phyloP scores from a whole-genome alignment of 2,329 filamentous ascomycete genomes.

The Scedosporium apiospermum region DNA sequence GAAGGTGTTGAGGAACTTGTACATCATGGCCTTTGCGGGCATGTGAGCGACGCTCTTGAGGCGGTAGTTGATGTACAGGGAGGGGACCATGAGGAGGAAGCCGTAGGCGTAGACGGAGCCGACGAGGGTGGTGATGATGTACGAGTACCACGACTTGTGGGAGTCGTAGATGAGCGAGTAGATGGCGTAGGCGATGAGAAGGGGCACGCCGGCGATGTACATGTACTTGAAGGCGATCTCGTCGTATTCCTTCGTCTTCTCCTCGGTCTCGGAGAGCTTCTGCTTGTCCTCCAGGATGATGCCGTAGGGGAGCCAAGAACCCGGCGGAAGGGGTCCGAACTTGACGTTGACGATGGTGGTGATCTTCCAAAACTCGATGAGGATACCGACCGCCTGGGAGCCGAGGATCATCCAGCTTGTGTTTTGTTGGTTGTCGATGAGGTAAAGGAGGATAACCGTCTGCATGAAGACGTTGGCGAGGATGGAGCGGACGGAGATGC shows the following conservation, averaged over 20 bases:
- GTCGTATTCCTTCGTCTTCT: conserved; percentile 98
- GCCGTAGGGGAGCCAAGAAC: conserved; percentile 66
- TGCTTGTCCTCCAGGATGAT: conserved; percentile 94
- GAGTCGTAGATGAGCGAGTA: conserved; percentile 90
- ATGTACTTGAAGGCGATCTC: conserved; percentile 96
- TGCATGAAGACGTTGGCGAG: conserved; percentile 98
- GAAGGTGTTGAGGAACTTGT: conserved; percentile 98
- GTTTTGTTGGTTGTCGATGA: conserved; percentile 94
- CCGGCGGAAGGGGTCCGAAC: conserved; percentile 57
- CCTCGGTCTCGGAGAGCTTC: conserved; percentile 85
- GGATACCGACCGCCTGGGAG: conserved; percentile 73
- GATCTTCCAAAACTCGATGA: conserved; percentile 78
- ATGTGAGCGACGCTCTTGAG: conserved; percentile 94
- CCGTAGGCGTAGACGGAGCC: conserved; percentile 96
- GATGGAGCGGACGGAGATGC: conserved; percentile 92
- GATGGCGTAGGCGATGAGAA: conserved; percentile 77
- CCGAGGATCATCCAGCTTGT: conserved; percentile 99
- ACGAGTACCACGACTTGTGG: conserved; percentile 98
- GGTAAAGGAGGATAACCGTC: conserved; percentile 85
- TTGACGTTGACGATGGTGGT: conserved; percentile 91
- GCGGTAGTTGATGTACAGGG: conserved; percentile 97
- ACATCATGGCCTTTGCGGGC: conserved; percentile 92
- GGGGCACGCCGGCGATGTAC: conserved; percentile 82
- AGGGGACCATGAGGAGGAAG: conserved; percentile 98
- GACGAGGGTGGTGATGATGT: conserved; percentile 88